Percentiles rank a stretch among this genome's conserved stretches.
Conservation (phyloP, 2,329 filamentous ascomycete genomes). For the Penicillium sp. region DNA sequence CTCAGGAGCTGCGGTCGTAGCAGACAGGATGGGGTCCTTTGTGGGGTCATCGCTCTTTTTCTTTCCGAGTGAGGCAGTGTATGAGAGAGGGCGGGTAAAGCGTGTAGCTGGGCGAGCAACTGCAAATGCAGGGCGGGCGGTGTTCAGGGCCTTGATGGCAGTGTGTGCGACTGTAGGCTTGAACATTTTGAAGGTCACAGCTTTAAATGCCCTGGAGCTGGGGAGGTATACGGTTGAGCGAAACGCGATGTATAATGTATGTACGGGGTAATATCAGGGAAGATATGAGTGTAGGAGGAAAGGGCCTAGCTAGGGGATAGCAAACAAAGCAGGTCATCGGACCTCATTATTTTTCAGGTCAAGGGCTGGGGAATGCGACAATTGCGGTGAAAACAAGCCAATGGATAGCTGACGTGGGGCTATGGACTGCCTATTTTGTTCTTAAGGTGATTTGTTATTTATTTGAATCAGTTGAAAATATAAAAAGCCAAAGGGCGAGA, state of each 20-base stretch:
- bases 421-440: not conserved
- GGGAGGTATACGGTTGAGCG: not conserved
- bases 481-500: not conserved
- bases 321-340: not conserved
- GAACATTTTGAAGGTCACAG: slow-evolving; percentile 21
- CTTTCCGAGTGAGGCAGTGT: slow-evolving; percentile 21
- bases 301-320: not conserved
- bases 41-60: slow-evolving; percentile 21
- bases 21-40: slow-evolving; percentile 21
- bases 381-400: slow-evolving; percentile 7
- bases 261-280: too few species aligned
- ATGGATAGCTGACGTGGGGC: slow-evolving; percentile 1
- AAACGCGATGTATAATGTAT: not conserved
- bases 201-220: not conserved
- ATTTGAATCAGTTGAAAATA: not conserved
- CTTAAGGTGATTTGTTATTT: not conserved
- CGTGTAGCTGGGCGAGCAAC: slow-evolving; percentile 15
- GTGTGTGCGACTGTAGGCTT: slow-evolving; percentile 22
- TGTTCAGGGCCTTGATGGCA: slow-evolving; percentile 20
- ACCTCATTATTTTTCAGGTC: not conserved
- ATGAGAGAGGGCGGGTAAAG: slow-evolving; percentile 25
- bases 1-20: slow-evolving; percentile 27
- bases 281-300: not conserved
- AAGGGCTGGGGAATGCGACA: slow-evolving; percentile 7
- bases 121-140: not conserved